Evolutionary conservation across 495 filamentous ascomycete genomes (phyloP), one percentile per base, ranked within the genome.

Genomic region (Xylaria castorea): DNA sequence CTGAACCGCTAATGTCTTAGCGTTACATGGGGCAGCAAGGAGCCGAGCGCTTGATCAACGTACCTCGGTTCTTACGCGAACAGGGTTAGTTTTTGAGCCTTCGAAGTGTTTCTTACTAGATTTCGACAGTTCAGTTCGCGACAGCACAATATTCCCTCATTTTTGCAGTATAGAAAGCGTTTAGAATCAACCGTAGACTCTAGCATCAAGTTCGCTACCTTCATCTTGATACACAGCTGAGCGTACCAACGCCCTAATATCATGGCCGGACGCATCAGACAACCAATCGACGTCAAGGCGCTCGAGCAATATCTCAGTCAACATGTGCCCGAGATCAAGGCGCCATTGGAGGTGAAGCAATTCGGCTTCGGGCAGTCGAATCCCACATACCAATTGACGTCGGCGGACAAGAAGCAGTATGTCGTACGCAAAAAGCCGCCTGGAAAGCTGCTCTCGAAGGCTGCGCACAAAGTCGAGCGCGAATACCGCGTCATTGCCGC

Each of bases 361-460:
- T 99, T 98, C 78, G 93, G 94, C 75, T 99, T 95, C 79, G 96
- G 96, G 66, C 96, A 98, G 83, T 97, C 93, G 58, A 99, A 98
- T 80, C 96, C 96, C 38, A 98, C 96, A 9, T 98, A 98, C 84
- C 92, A 93, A 70, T 86, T 98, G 72, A 97, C 89, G 12, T 88
- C 89, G 71, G 82, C 87, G 70, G 85, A 90, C 80, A 89, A 90
- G 70, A 78, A 81, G 72, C 89, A 89, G 74, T 97, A 90, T 80
- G 95, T 97, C 11, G 85, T 98, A 80, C 92, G 95, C 76, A 98
- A 99, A 87, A 98, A 98, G 83, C 96, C 96, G 12, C 94, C 95
- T 3, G 95, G 96, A 75, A 89, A 91, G 81, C 91, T 99, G 4
- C 87, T 98, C 34, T 97, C 93, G 67, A 95, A 94, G 82, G 95